phyloP scores from a whole-genome alignment of 1,284 basidiomycete species.

The Cutaneotrichosporon sp. region DNA sequence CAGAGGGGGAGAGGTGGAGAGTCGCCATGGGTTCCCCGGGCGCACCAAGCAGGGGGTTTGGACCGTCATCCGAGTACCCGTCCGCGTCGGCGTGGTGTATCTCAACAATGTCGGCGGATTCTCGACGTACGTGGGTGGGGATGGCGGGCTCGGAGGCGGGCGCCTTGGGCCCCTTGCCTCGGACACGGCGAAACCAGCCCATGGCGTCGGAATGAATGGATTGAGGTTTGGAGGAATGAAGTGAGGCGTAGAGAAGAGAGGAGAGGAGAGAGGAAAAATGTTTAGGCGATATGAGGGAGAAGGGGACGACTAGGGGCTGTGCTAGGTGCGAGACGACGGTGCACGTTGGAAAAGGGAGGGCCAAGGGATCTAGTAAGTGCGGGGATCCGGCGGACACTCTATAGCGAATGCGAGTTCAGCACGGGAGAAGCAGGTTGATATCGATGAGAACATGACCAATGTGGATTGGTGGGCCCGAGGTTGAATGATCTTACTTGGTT shows the following conservation, averaged over 20 bases:
- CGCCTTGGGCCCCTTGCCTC: constrained; percentile 10
- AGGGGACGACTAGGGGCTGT: background rate
- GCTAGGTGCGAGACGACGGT: background rate
- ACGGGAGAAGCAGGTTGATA: background rate
- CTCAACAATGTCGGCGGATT: constrained; percentile 8
- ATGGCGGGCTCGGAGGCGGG: constrained; percentile 12
- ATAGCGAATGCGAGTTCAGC: background rate
- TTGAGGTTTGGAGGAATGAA: background rate
- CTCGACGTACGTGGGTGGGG: constrained; percentile 1
- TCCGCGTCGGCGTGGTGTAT: constrained; percentile 6
- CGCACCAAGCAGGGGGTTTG: background rate
- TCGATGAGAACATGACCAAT: too few relatives aligned
- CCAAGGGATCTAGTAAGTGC: background rate
- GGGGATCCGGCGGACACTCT: background rate
- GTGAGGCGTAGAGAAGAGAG: background rate
- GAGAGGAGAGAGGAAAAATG: background rate
- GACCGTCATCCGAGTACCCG: constrained; percentile 6
- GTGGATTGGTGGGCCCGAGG: too few relatives aligned
- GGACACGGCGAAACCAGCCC: constrained; percentile 12
- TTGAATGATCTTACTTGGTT: background rate
- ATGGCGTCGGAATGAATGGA: background rate
- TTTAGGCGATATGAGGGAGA: background rate
- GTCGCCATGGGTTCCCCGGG: background rate
- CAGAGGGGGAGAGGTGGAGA: constrained; percentile 30
- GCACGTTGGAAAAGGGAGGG: background rate